phyloP scores from a whole-genome alignment of 495 filamentous ascomycete genomes.

The Penicillium longicatenatum region DNA sequence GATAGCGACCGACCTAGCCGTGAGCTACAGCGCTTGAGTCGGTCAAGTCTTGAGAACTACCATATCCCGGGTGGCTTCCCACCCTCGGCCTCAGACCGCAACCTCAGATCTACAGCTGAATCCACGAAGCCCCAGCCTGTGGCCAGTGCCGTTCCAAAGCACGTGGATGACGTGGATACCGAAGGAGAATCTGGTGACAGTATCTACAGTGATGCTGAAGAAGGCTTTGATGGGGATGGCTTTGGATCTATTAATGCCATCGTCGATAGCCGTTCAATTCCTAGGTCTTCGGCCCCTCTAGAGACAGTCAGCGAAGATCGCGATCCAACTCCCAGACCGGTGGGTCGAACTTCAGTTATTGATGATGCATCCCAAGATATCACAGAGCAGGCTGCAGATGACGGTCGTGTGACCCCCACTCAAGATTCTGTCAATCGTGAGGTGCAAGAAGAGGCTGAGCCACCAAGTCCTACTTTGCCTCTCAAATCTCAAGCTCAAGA shows the following conservation, averaged over 20 bases:
- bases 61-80: slow-evolving; percentile 43
- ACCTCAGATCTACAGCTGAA: slow-evolving; percentile 10
- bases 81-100: slow-evolving; percentile 29
- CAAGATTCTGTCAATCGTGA: slow-evolving; percentile 17
- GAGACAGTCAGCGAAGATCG: slow-evolving; percentile 19
- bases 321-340: slow-evolving; percentile 24
- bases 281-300: slow-evolving; percentile 17
- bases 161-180: slow-evolving; percentile 31
- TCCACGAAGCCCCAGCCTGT: slow-evolving; percentile 9
- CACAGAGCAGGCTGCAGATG: slow-evolving; percentile 21
- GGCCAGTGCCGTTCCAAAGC: slow-evolving; percentile 15
- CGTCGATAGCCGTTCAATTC: slow-evolving; percentile 56
- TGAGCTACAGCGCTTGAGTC: slow-evolving; percentile 10
- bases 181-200: slow-evolving; percentile 61
- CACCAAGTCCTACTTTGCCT: slow-evolving; percentile 24
- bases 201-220: slow-evolving; percentile 87
- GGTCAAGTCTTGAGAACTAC: slow-evolving; percentile 44
- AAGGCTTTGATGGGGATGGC: slow-evolving; percentile 74
- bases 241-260: slow-evolving; percentile 87
- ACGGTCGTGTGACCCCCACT: slow-evolving; percentile 29
- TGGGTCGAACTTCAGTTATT: slow-evolving; percentile 12
- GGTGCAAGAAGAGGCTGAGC: slow-evolving; percentile 21
- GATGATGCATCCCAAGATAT: slow-evolving; percentile 17
- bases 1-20: slow-evolving; percentile 15
- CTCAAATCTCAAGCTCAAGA: slow-evolving; percentile 10